Base-by-base conservation (phyloP, 768 basidiomycete genomes). In the Amanita pseudoporphyria region DNA sequence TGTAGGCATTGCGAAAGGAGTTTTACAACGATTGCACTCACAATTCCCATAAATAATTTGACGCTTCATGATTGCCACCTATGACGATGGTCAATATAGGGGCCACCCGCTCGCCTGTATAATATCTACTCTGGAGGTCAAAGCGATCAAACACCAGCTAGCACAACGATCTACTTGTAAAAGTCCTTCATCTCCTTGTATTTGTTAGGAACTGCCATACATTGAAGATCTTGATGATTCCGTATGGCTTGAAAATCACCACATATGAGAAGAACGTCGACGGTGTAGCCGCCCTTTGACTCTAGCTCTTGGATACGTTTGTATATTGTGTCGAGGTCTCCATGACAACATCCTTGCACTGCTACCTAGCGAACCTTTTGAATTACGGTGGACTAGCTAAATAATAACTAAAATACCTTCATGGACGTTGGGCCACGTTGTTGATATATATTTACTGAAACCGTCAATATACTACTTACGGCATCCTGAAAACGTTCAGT, bases 11-110 rank as follows among this genome's bases (percentile, higher is more conserved):
- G 5, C 12, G 36, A 19, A 13, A 31, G 9, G 6, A 32, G n/a
- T 45, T 43, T 52, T 10, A 28, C 28, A 28, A 4, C 32, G 32
- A 16, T 16, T 13, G 26, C 1, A 69, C 87, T 65, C 59, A 91
- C 89, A 96, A 66, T 64, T 99, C 96, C 85, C 90, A 94, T 69
- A 98, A 73, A 61, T 97, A 96, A 57, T 93, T 96, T 18, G 89
- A 93, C 1, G 91, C 91, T 66, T 98, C 96, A 63, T 98, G 96
- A 61, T 98, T 98, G 7, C 96, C 96, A 13, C 96, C 96, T 59
- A 98, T 96, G 43, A 98, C 81, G 10, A 99, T 71, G 0, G 96
- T 99, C 62, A 95, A 66, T 3, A 95, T 64, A 0, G 94, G 92
- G 2, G 95, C 93, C n/a, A 56, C 67, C 59, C 73, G 82, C 60